Conservation (phyloP, 805 yeast genomes). For the Priceomyces carsonii region DNA sequence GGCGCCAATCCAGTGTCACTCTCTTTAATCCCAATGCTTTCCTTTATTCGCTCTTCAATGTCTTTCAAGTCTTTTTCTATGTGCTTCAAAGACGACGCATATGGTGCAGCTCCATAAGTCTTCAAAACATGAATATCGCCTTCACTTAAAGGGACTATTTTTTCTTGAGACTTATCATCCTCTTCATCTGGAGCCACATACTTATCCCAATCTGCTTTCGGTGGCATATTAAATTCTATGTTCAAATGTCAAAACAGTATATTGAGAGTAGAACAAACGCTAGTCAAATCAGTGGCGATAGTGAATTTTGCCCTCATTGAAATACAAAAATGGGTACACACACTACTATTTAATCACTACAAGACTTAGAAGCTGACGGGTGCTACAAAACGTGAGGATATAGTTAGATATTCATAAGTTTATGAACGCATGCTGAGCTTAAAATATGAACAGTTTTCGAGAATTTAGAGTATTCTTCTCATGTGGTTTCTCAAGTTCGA, state of each 20-base stretch:
- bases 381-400: too few relatives aligned
- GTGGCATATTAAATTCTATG: conserved; percentile 61
- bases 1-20: conserved; percentile 98
- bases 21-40: conserved; percentile 91
- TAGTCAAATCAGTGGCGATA: conserved; percentile 6
- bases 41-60: conserved; percentile 85
- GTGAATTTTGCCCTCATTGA: neutral
- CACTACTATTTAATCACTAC: too few relatives aligned
- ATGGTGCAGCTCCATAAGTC: conserved; percentile 97
- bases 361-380: too few relatives aligned
- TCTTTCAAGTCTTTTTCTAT: conserved; percentile 86
- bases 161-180: conserved; percentile 62
- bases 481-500: neutral
- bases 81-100: conserved; percentile 74
- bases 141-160: conserved; percentile 84
- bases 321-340: neutral
- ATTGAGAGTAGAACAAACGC: neutral
- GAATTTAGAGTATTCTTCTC: neutral
- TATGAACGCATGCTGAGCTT: too few relatives aligned
- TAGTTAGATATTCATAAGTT: too few relatives aligned
- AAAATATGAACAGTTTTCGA: neutral
- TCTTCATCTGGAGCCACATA: conserved; percentile 84
- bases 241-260: neutral
- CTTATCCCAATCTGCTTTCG: conserved; percentile 98
- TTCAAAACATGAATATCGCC: conserved; percentile 97